Evolutionary conservation across 2,329 filamentous ascomycete genomes (phyloP).

Genomic region (Calonectria crousiana): DNA sequence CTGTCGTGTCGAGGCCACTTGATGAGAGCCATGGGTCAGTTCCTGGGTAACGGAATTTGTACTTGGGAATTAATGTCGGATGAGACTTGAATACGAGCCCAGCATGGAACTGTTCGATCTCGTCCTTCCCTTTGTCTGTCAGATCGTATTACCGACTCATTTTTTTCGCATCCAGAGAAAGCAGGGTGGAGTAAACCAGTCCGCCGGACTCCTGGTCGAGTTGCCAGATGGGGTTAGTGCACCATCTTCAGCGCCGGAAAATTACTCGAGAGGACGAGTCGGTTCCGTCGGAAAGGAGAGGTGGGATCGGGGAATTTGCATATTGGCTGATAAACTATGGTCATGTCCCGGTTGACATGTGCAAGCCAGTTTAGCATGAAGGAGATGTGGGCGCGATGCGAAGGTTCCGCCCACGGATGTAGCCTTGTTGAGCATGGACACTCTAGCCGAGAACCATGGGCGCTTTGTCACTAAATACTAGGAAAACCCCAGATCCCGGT

Average conservation of each 20-base stretch:
- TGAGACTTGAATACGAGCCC: neutral
- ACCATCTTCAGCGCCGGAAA: neutral
- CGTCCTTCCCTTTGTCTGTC: neutral
- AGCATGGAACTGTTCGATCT: neutral
- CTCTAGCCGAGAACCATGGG: neutral
- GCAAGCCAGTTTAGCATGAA: neutral
- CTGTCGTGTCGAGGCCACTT: slow-evolving; percentile 33
- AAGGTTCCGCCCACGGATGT: neutral
- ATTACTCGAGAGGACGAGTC: neutral
- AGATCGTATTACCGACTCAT: neutral
- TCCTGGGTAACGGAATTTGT: neutral
- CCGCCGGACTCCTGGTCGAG: neutral
- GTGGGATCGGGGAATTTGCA: neutral
- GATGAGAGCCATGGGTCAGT: slow-evolving; percentile 31
- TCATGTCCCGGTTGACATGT: neutral
- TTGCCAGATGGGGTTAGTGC: slow-evolving; percentile 1
- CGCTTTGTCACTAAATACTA: neutral
- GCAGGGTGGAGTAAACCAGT: neutral
- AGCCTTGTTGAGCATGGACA: neutral
- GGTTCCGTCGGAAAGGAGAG: neutral
- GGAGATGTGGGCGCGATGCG: neutral
- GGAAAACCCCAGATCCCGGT: neutral
- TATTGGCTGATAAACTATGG: neutral
- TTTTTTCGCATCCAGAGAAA: neutral
- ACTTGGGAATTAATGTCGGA: neutral